Conservation (phyloP, 169 alveolate genomes). For the Plasmodium gallinaceum region DNA sequence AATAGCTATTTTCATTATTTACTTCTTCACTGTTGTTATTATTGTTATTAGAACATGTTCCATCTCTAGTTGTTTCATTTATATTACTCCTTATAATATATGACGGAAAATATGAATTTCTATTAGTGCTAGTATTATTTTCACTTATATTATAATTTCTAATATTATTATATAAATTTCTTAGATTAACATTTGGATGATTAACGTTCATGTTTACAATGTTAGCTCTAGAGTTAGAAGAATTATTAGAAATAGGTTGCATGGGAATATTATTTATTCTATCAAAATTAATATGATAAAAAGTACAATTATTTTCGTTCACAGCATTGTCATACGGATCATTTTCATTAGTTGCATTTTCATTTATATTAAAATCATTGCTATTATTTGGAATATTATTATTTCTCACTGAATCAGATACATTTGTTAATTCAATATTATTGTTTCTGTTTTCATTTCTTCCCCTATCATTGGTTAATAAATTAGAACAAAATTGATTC, state of each 20-base stretch:
- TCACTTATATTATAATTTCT: slow-evolving; percentile 67
- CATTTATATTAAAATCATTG: slow-evolving; percentile 16
- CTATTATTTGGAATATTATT: slow-evolving; percentile 3
- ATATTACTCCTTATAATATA: not conserved
- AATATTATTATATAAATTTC: slow-evolving; percentile 65
- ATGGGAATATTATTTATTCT: slow-evolving; percentile 22
- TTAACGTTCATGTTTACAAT: not conserved
- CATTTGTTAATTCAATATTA: not conserved
- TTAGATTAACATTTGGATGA: slow-evolving; percentile 25
- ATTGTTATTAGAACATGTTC: not conserved
- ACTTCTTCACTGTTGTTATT: not conserved
- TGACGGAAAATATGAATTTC: slow-evolving; percentile 11
- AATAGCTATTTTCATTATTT: not conserved
- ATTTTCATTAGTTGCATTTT: slow-evolving; percentile 17
- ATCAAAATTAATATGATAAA: slow-evolving; percentile 42
- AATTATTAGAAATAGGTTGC: slow-evolving; percentile 13
- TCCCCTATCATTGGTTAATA: slow-evolving; percentile 28
- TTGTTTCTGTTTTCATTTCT: slow-evolving; percentile 6
- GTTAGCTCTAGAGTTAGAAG: slow-evolving; percentile 24
- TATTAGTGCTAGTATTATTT: slow-evolving; percentile 14
- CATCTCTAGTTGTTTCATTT: not conserved
- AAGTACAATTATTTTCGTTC: not conserved
- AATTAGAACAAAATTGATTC: slow-evolving; percentile 50
- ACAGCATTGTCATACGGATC: not conserved
- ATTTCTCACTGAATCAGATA: slow-evolving; percentile 36